phyloP scores from a whole-genome alignment of 768 basidiomycete species.

The Pholiota conissans region DNA sequence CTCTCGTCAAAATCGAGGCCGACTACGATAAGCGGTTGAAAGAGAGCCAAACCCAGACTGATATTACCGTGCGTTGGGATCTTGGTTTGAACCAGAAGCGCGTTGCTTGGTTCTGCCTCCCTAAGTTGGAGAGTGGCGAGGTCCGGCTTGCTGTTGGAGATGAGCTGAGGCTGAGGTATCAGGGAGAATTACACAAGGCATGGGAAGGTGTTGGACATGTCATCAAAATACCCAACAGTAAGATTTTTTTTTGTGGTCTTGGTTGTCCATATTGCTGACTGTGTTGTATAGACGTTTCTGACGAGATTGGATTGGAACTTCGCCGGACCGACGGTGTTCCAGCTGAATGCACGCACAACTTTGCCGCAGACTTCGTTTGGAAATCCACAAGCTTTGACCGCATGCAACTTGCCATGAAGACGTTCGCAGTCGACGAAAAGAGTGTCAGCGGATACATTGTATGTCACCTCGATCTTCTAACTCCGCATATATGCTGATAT shows the following conservation, averaged over 20 bases:
- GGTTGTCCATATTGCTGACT: constrained; percentile 2
- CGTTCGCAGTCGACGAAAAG: constrained; percentile 98
- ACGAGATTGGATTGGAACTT: constrained; percentile 95
- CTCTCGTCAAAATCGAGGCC: constrained; percentile 98
- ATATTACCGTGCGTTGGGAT: constrained; percentile 96
- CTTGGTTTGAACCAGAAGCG: constrained; percentile 97
- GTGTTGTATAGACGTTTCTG: constrained; percentile 76
- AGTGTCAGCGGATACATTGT: constrained; percentile 99
- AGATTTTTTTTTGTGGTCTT: constrained; percentile 26
- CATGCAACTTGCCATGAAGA: constrained; percentile 99
- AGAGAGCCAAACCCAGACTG: constrained; percentile 97
- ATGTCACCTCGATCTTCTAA: constrained; percentile 30
- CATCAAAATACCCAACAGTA: constrained; percentile 98
- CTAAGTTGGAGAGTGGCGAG: constrained; percentile 97
- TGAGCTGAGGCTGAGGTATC: constrained; percentile 87
- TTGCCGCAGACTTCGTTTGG: constrained; percentile 99
- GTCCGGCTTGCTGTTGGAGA: constrained; percentile 96
- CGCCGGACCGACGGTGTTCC: constrained; percentile 91
- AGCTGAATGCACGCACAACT: constrained; percentile 90
- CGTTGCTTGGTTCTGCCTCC: constrained; percentile 96
- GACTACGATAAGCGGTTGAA: constrained; percentile 98
- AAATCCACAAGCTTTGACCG: constrained; percentile 99
- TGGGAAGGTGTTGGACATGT: constrained; percentile 99
- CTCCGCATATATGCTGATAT: not conserved
- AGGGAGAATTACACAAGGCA: constrained; percentile 84